Evolutionary conservation across 306 rosid species (phyloP), one percentile per base, ranked within the genome.

Genomic region (Leucaena leucocephala): DNA sequence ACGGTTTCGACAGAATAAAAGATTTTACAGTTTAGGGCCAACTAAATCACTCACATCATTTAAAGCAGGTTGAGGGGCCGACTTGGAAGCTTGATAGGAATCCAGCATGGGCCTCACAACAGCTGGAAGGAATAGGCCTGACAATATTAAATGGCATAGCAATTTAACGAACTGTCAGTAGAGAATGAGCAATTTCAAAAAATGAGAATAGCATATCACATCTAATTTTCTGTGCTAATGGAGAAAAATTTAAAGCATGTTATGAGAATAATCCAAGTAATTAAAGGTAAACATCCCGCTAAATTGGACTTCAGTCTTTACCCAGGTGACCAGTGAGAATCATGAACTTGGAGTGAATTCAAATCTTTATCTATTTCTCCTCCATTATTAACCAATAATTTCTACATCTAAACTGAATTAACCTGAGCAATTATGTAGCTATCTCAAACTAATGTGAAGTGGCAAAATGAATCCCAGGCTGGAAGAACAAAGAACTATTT

Each of bases 121-220:
- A 38, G 98, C 97, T 7, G 99, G 99, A 71, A 96, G 97, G 81
- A 91, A 86, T 82, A 96, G 97, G 17, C 99, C 99, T 96, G 88
- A n/a, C 76, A 83, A 79, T 79, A 72, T 80, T 61, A 13, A 34
- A 72, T 76, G 71, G 38, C 84, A 78, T 7, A 36, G 72, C 52
- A 48, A 79, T 79, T 76, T 58, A 75, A 80, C 19, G 59, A 45
- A 35, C 6, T 72, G 74, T 75, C 34, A 81, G 70, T 34, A 66
- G 78, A 58, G 77, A 68, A 80, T 52, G 46, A 49, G 39, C 46
- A 21, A 40, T 72, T 75, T 65, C 68, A 58, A 3, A 72, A 34
- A 19, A 21, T 49, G 12, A 4, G 68, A 21, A 21, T 40, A 12
- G 27, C 19, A 67, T 6, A 33, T 38, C 11, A 68, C 78, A 77